These are phyloP conservation scores for Mycena filopes DNA, from an alignment of 768 basidiomycete genomes.

Conservation along the genomic window DNA sequence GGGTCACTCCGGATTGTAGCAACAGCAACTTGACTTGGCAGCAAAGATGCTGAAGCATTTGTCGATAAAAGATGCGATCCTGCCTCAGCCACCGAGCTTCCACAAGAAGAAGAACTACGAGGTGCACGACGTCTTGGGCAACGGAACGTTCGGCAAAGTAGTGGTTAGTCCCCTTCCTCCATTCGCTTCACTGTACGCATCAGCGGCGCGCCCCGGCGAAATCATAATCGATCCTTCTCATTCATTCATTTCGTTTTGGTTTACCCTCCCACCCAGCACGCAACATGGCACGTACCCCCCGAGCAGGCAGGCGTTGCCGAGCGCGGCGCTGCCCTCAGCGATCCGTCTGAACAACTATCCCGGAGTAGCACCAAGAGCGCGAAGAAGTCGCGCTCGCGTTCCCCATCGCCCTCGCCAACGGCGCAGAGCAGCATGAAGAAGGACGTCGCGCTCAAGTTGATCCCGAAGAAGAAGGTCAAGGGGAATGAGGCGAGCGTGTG, in stretches of 20 bases:
- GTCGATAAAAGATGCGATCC: conserved; percentile 65
- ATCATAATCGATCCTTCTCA: not conserved
- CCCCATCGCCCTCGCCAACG: conserved; percentile 39
- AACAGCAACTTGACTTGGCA: too few species aligned
- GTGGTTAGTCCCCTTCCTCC: conserved; percentile 54
- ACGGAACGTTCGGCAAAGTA: conserved; percentile 92
- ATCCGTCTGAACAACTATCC: conserved; percentile 25
- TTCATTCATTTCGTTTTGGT: too few species aligned
- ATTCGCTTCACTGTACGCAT: too few species aligned
- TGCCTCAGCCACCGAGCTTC: conserved; percentile 89
- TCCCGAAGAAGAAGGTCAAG: conserved; percentile 95
- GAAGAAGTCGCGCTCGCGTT: conserved; percentile 26
- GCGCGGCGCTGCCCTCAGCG: conserved; percentile 63
- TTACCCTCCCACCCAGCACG: conserved; percentile 60
- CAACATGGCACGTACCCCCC: conserved; percentile 81
- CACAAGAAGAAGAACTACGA: conserved; percentile 87
- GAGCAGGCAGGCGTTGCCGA: conserved; percentile 67
- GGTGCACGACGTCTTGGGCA: conserved; percentile 77
- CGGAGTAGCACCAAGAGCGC: conserved; percentile 29
- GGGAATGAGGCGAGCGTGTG: conserved; percentile 90
- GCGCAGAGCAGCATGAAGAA: conserved; percentile 55
- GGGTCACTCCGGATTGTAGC: too few species aligned
- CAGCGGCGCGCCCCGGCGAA: too few species aligned
- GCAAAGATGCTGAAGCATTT: conserved; percentile 51
- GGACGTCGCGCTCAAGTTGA: conserved; percentile 89